Base-by-base conservation (phyloP, 495 filamentous ascomycete genomes). In the Daldinia decipiens region DNA sequence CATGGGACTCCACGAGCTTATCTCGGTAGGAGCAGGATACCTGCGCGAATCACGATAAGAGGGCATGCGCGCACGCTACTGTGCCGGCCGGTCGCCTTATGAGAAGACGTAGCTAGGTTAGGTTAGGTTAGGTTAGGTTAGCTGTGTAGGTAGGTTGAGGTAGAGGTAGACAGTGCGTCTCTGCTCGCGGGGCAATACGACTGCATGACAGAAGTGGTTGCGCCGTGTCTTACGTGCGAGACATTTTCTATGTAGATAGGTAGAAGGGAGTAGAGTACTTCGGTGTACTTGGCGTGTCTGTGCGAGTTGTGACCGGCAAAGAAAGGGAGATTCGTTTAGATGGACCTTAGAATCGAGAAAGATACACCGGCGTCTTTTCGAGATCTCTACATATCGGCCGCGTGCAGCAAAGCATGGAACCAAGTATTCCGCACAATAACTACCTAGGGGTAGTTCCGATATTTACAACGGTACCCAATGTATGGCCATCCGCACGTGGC, bases 1-100 rank as follows among this genome's bases (percentile, higher is more conserved):
- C 59, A 52, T 43, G 59, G 59, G 27, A 61, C 64, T 61, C 64
- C 64, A 72, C 64, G 65, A 68, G 70, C 70, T 72, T 72, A 72
- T 72, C 70, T 72, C 13, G 26, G 70, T 67, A 72, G 70, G 70
- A 72, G 57, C 60, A 21, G 38, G 47, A 68, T 72, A 68, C 70
- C 56, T 72, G 70, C 31, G 70, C 64, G 59, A 68, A 72, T 72
- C 70, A 52, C 54, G 59, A 63, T 45, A 39, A 19, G n/a, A 43
- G 43, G 43, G 1, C 50, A 53, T 53, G 24, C n/a, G 11, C 50
- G 38, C 58, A 62, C 52, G 50, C 39, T 39, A 52, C 34, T 36
- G 34, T 36, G 34, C 34, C 34, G 12, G 34, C 34, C 21, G 19
- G 52, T n/a, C 62, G 59, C 65, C 65, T 58, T 58, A 40, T 40